These are phyloP conservation scores for Chaetomium fimeti DNA, from an alignment of 495 filamentous ascomycete genomes.

Conservation along the genomic window DNA sequence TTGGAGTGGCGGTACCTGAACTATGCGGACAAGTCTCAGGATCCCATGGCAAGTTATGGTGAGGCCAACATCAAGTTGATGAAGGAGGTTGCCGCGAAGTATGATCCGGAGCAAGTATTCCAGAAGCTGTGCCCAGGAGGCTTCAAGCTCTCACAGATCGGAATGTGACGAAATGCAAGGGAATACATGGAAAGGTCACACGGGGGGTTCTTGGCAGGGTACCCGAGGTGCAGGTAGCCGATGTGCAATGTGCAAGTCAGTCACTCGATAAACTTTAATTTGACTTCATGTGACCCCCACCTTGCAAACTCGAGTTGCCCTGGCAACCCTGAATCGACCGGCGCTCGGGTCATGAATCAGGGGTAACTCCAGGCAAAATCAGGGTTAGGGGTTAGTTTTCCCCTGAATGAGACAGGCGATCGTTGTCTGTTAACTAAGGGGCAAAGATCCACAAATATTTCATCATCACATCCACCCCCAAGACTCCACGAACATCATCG, in stretches of 20 bases:
- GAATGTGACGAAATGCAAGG: neutral
- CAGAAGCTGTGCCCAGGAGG: slow-evolving; percentile 46
- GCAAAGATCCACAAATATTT: slow-evolving; percentile 7
- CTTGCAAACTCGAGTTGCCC: neutral
- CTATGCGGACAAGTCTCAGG: slow-evolving; percentile 46
- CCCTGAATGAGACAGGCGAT: too few species aligned
- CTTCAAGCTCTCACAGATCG: slow-evolving; percentile 31
- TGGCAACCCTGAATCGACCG: too few species aligned
- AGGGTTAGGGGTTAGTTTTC: neutral
- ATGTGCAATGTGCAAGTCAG: too few species aligned
- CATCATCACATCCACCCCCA: slow-evolving; percentile 6
- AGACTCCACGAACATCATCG: neutral
- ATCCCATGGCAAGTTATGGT: slow-evolving; percentile 51
- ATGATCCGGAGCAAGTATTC: slow-evolving; percentile 52
- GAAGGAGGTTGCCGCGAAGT: slow-evolving; percentile 41
- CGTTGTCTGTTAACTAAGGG: neutral
- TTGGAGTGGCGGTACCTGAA: slow-evolving; percentile 40
- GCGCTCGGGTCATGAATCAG: too few species aligned
- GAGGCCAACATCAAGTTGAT: slow-evolving; percentile 42
- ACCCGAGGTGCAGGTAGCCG: too few species aligned
- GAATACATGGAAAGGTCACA: too few species aligned
- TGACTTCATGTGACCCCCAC: too few species aligned
- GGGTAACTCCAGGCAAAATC: too few species aligned
- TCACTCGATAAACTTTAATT: too few species aligned
- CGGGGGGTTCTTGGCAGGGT: neutral